Percentiles rank a stretch among this genome's conserved stretches.
Conservation (phyloP, 2,329 filamentous ascomycete species). For the Hymenoscyphus fraxineus region DNA sequence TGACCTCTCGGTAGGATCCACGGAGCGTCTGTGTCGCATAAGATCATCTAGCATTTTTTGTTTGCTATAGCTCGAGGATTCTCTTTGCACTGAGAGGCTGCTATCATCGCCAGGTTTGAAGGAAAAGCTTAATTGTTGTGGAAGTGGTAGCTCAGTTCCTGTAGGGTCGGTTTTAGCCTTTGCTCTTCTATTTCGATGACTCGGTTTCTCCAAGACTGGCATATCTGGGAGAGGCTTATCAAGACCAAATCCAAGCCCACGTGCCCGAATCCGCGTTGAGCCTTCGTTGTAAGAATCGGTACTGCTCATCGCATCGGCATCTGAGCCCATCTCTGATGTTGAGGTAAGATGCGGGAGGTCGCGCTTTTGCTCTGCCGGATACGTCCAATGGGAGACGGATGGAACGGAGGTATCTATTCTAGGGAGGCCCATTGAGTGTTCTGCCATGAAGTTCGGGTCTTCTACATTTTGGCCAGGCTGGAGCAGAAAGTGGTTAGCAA, state of each 20-base stretch:
- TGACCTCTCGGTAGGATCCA: neutral
- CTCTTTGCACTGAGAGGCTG: conserved; percentile 12
- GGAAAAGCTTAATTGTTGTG: conserved; percentile 22
- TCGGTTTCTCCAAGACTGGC: neutral
- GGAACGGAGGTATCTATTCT: neutral
- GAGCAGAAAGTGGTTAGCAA: neutral
- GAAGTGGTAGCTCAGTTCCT: neutral
- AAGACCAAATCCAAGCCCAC: conserved; percentile 11
- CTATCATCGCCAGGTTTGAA: conserved; percentile 29
- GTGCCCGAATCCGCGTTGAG: neutral
- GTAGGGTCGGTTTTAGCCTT: neutral
- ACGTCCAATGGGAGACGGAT: neutral
- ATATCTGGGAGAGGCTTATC: conserved; percentile 3
- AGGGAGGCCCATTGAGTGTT: neutral
- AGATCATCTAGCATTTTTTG: conserved; percentile 11
- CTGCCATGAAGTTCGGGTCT: neutral
- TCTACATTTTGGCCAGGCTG: neutral
- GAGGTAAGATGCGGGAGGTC: conserved; percentile 20
- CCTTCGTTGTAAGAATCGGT: neutral
- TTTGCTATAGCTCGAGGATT: neutral
- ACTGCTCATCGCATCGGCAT: conserved; percentile 2
- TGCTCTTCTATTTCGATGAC: neutral
- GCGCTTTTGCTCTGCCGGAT: conserved; percentile 6
- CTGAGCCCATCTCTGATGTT: conserved; percentile 21
- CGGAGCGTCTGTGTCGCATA: conserved; percentile 8